Conservation (phyloP, 805 yeast genomes). For the Hanseniaspora guilliermondii region DNA sequence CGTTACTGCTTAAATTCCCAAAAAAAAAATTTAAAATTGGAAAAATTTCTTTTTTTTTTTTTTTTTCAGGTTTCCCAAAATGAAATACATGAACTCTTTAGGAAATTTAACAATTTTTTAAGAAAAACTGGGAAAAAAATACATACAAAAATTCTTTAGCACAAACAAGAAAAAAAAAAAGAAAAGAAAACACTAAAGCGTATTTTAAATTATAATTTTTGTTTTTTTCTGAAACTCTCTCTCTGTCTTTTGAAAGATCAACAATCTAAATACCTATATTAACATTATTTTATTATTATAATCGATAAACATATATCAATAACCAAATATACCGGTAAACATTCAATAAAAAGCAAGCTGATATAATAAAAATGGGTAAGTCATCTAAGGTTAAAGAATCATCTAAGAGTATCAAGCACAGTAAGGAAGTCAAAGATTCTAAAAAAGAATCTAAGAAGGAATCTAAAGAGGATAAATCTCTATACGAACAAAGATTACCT, state of each 20-base stretch:
- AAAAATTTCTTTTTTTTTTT: neutral
- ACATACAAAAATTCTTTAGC: too few relatives aligned
- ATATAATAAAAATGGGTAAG: conserved; percentile 3
- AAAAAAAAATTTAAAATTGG: too few relatives aligned
- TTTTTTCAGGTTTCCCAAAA: too few relatives aligned
- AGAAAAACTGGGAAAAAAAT: too few relatives aligned
- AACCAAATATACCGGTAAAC: neutral
- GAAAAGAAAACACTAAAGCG: too few relatives aligned
- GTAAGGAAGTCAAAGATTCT: conserved; percentile 22
- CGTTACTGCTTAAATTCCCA: neutral
- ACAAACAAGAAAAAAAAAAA: too few relatives aligned
- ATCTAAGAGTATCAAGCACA: conserved; percentile 26
- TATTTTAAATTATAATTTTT: neutral
- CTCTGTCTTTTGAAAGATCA: neutral
- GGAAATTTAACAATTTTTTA: too few relatives aligned
- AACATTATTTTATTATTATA: too few relatives aligned
- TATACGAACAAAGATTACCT: conserved; percentile 83
- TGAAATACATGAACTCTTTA: too few relatives aligned
- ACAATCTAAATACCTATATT: too few relatives aligned
- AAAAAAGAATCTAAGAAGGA: conserved; percentile 26
- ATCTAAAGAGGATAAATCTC: conserved; percentile 35
- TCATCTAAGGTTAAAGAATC: conserved; percentile 12
- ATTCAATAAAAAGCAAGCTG: neutral
- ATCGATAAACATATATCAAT: too few relatives aligned
- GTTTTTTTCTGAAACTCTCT: conserved; percentile 3